Conservation (phyloP, 768 basidiomycete genomes). For the Rhodotorula toruloides region DNA sequence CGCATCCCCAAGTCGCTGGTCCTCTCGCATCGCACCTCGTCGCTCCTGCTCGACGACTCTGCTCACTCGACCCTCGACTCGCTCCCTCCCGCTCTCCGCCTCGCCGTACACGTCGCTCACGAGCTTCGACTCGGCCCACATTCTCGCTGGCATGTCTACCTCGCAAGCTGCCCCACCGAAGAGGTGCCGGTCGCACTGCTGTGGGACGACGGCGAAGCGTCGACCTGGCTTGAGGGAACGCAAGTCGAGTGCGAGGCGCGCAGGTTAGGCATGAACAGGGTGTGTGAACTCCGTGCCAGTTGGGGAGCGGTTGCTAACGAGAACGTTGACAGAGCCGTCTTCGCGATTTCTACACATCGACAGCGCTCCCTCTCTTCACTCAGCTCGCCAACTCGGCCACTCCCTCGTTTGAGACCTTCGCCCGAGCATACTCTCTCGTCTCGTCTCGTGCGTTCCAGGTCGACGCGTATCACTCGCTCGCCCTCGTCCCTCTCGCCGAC, state of each 20-base stretch:
- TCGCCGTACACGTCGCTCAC: conserved; percentile 46
- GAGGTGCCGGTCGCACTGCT: conserved; percentile 44
- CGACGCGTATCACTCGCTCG: conserved; percentile 69
- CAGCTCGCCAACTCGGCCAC: no score
- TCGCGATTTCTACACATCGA: no score
- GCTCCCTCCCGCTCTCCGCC: conserved; percentile 42
- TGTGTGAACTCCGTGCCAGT: background rate
- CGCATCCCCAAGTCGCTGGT: conserved; percentile 42
- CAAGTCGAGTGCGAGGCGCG: conserved; percentile 35
- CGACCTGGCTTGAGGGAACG: conserved; percentile 43
- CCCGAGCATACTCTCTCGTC: conserved; percentile 61
- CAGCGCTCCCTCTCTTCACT: no score
- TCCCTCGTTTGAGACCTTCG: conserved; percentile 47
- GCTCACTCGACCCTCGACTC: conserved; percentile 13
- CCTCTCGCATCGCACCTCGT: conserved; percentile 42
- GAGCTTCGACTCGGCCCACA: conserved; percentile 44
- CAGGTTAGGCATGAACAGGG: conserved; percentile 6
- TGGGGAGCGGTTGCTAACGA: no score
- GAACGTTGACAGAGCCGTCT: no score
- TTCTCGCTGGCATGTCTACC: conserved; percentile 47
- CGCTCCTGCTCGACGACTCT: conserved; percentile 17
- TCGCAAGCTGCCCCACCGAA: conserved; percentile 45
- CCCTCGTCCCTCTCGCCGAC: conserved; percentile 82
- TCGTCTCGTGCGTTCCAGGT: conserved; percentile 77
- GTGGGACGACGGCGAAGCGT: conserved; percentile 46